Conservation (phyloP, 345 rosid genomes). For the Psidium guajava region DNA sequence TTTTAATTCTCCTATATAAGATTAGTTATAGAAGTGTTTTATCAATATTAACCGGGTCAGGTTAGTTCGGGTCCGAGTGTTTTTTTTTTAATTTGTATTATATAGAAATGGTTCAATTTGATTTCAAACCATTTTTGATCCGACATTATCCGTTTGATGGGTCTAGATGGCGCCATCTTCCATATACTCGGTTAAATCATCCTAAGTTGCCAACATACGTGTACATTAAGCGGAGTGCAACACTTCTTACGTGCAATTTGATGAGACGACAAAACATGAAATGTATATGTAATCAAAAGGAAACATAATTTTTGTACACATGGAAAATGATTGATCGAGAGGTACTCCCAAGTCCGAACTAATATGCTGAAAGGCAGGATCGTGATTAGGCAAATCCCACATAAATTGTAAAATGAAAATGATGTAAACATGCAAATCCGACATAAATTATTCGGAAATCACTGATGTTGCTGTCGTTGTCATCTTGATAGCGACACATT, state of each 20-base stretch:
- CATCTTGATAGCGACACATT: not conserved
- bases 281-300: not conserved
- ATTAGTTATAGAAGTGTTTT: too few species aligned
- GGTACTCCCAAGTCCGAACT: not conserved
- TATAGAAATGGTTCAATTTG: too few species aligned
- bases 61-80: too few species aligned
- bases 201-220: not conserved
- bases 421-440: not conserved
- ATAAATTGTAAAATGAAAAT: not conserved
- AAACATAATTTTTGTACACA: not conserved
- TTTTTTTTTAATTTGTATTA: too few species aligned
- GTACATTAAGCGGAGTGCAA: not conserved
- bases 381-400: not conserved
- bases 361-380: not conserved
- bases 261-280: fast-evolving
- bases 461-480: not conserved
- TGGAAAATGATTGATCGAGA: not conserved
- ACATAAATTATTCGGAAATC: not conserved
- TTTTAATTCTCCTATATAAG: too few species aligned
- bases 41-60: too few species aligned
- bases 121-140: too few species aligned
- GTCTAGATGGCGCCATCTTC: not conserved
- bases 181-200: not conserved
- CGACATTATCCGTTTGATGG: too few species aligned
- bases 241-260: not conserved